phyloP scores from a whole-genome alignment of 176 grass and related monocot species.

The Musa itinerans region DNA sequence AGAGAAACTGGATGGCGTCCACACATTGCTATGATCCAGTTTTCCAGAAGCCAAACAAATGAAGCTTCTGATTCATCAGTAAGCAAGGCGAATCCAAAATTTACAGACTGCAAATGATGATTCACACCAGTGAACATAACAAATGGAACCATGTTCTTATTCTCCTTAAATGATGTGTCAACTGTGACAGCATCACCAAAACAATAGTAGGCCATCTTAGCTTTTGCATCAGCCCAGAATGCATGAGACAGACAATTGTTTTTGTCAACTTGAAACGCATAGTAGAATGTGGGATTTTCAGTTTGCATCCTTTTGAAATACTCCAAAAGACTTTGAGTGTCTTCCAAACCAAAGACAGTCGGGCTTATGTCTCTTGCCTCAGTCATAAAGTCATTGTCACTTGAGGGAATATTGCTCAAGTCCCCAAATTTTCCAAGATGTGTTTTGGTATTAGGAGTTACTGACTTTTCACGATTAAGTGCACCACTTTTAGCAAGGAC shows the following conservation, averaged over 20 bases:
- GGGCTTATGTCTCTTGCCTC: slow-evolving; percentile 13
- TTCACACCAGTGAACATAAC: slow-evolving; percentile 49
- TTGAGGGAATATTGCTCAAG: slow-evolving; percentile 16
- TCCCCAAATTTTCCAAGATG: slow-evolving; percentile 22
- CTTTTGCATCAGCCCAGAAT: slow-evolving; percentile 53
- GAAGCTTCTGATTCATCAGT: slow-evolving; percentile 36
- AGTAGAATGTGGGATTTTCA: slow-evolving; percentile 55
- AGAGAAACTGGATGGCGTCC: slow-evolving; percentile 39
- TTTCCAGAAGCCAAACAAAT: slow-evolving; percentile 51
- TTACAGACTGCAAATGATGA: slow-evolving; percentile 45
- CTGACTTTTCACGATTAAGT: slow-evolving; percentile 30
- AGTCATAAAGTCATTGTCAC: slow-evolving; percentile 20
- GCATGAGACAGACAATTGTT: slow-evolving; percentile 55
- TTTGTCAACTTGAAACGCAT: slow-evolving; percentile 56
- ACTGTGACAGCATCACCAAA: slow-evolving; percentile 63
- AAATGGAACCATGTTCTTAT: slow-evolving; percentile 48
- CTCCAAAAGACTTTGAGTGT: slow-evolving; percentile 50
- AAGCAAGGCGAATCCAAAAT: slow-evolving; percentile 53
- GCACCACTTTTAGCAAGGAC: slow-evolving; percentile 53
- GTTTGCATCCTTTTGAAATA: slow-evolving; percentile 58
- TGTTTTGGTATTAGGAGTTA: slow-evolving; percentile 15
- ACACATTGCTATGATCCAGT: slow-evolving; percentile 43
- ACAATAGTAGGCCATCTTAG: slow-evolving; percentile 45
- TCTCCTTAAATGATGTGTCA: slow-evolving; percentile 40
- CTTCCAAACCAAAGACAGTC: slow-evolving; percentile 22